Conservation (phyloP, 768 basidiomycete genomes). For the Xanthoconium purpureum region DNA sequence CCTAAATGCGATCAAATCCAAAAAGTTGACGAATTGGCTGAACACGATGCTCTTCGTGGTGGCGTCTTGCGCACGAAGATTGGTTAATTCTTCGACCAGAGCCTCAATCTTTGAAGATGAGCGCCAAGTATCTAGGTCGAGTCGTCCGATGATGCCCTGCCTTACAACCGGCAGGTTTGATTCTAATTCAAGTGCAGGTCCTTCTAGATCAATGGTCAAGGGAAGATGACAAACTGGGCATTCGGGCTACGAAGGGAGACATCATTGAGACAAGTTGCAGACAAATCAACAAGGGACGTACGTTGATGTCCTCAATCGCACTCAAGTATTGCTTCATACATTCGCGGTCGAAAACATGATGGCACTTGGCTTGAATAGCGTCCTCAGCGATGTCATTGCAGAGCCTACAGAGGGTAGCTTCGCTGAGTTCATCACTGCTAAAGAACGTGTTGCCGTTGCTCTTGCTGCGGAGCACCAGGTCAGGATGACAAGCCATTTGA, state of each 20-base stretch:
- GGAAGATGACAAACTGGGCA: conserved; percentile 95
- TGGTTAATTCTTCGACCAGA: conserved; percentile 87
- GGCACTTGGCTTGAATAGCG: conserved; percentile 90
- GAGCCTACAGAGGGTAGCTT: conserved; percentile 87
- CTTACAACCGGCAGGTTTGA: conserved; percentile 48
- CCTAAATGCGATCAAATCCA: conserved; percentile 91
- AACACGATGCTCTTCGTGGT: conserved; percentile 98
- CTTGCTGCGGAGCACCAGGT: conserved; percentile 87
- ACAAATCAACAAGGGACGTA: conserved; percentile 32
- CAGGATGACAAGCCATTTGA: conserved; percentile 94
- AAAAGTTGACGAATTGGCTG: conserved; percentile 90
- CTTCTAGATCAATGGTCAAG: conserved; percentile 94
- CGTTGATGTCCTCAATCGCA: conserved; percentile 61
- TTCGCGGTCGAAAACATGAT: conserved; percentile 93
- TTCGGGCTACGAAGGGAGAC: conserved; percentile 53
- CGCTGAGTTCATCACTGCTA: conserved; percentile 53
- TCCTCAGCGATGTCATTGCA: conserved; percentile 98
- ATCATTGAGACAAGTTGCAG: background rate
- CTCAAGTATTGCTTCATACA: conserved; percentile 94
- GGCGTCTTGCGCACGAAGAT: conserved; percentile 76
- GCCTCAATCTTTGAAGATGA: conserved; percentile 99
- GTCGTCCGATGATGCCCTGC: conserved; percentile 91
- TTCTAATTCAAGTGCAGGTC: conserved; percentile 83
- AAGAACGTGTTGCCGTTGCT: conserved; percentile 63
- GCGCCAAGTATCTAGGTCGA: conserved; percentile 87